Base-by-base conservation (phyloP, 768 basidiomycete species). In the Russula emetica region DNA sequence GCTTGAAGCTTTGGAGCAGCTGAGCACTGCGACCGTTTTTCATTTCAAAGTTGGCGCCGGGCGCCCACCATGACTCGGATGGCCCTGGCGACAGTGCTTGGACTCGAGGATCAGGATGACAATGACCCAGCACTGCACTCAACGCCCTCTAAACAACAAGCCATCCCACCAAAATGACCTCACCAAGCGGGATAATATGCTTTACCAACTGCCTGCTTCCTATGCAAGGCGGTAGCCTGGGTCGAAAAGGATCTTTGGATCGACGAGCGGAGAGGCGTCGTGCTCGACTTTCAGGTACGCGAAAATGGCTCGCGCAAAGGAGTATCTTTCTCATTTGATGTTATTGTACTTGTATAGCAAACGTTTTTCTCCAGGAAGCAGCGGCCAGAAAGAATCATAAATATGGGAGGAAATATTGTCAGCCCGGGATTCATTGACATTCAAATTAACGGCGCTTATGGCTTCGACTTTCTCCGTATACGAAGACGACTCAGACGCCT, bases 361-460 rank as follows among this genome's bases (percentile, higher is more conserved):
- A 86, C 88, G 1, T 92, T 92, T 70, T 92, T 81, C 67, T 65
- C 80, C 40, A 77, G 78, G 30, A 82, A 78, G 69, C 79, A 86
- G 66, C 76, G 90, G 55, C 90, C 91, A 5, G 79, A 76, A 64
- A 80, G 76, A 63, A 77, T 82, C 54, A 79, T 94, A 59, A 86
- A 94, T 71, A 76, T 94, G 7, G 80, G 78, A 1, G 91, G 92
- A 16, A 86, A 87, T 73, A 87, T 94, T 68, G 77, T 94, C 40
- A 92, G 90, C 72, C 93, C 93, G 2, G 93, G 93, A 16, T 83
- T 88, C 70, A 81, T 95, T 55, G 94, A 95, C 75, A 84, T 88
- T 20, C 94, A 96, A 70, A 86, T 96, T 66, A 95, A 96, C 67
- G 94, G 94, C 40, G 93, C 86, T 5, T 94, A 91, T 72, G 85